Conservation (phyloP, 805 yeast species). For the Lipomyces sp. region DNA sequence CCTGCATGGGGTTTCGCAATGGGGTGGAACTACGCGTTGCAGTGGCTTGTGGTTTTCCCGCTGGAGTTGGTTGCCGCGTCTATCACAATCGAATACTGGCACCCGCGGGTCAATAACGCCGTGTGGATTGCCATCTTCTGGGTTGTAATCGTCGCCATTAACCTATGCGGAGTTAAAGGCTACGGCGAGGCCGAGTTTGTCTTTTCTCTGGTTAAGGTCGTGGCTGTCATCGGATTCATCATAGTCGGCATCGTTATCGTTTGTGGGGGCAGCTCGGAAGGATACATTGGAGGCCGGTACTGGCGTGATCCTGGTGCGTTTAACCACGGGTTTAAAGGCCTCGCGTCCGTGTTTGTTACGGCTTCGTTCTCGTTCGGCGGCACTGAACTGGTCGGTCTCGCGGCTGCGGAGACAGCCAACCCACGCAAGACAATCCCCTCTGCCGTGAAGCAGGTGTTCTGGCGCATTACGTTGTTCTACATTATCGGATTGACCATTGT, state of each 20-base stretch:
- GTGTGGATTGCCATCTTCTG: constrained; percentile 59
- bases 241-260: constrained; percentile 55
- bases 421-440: constrained; percentile 66
- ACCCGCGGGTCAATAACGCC: constrained; percentile 46
- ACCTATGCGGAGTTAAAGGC: constrained; percentile 54
- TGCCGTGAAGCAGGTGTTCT: constrained; percentile 77
- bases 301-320: constrained; percentile 58
- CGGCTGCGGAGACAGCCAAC: constrained; percentile 72
- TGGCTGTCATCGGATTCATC: constrained; percentile 58
- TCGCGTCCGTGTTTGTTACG: constrained; percentile 65
- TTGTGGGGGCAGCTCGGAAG: constrained; percentile 57
- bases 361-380: constrained; percentile 79
- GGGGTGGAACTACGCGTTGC: constrained; percentile 68
- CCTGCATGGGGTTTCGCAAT: constrained; percentile 69
- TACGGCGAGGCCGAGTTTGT: constrained; percentile 69
- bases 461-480: constrained; percentile 75
- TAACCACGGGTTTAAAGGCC: constrained; percentile 69
- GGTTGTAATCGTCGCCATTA: constrained; percentile 47
- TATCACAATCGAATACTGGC: constrained; percentile 55
- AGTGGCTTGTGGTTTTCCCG: constrained; percentile 63
- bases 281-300: constrained; percentile 54
- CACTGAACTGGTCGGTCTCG: constrained; percentile 70
- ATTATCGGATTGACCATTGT: constrained; percentile 53
- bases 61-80: constrained; percentile 65
- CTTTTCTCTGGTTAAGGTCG: constrained; percentile 55